Percentiles rank a stretch among this genome's conserved stretches.
These are phyloP conservation scores for Aspergillus costaricaensis DNA, from an alignment of 2,329 filamentous ascomycete genomes.

Conservation along the genomic window DNA sequence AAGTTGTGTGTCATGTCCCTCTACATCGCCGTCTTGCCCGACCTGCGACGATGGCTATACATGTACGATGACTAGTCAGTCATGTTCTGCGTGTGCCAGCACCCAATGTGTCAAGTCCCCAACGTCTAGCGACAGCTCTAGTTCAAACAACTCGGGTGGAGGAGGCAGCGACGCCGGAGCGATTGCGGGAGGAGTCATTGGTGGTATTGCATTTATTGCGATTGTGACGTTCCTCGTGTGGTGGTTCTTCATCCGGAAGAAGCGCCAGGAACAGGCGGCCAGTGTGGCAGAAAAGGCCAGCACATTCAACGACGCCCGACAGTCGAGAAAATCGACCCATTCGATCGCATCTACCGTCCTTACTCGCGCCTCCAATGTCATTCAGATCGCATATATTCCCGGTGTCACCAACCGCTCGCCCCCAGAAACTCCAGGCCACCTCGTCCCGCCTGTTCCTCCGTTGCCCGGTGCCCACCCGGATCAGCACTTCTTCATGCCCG, in stretches of 20 bases:
- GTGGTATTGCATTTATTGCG: slow-evolving; percentile 75
- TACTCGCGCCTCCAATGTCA: slow-evolving; percentile 96
- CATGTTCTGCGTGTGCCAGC: slow-evolving; percentile 62
- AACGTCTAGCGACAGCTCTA: slow-evolving; percentile 32
- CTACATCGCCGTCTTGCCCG: slow-evolving; percentile 59
- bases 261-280: slow-evolving; percentile 58
- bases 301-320: slow-evolving; percentile 55
- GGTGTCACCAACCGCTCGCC: slow-evolving; percentile 91
- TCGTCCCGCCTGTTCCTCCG: slow-evolving; percentile 90
- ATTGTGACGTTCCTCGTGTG: slow-evolving; percentile 77
- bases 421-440: slow-evolving; percentile 74
- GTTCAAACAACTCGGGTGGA: slow-evolving; percentile 19
- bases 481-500: slow-evolving; percentile 90
- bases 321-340: slow-evolving; percentile 76
- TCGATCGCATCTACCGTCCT: slow-evolving; percentile 95
- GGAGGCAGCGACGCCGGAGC: slow-evolving; percentile 71
- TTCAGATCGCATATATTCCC: slow-evolving; percentile 98
- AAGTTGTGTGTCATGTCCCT: slow-evolving; percentile 59
- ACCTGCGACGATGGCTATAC: slow-evolving; percentile 56
- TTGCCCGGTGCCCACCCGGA: slow-evolving; percentile 73
- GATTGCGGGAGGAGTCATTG: slow-evolving; percentile 89
- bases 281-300: slow-evolving; percentile 53
- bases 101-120: slow-evolving; percentile 56
- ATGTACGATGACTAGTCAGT: slow-evolving; percentile 61
- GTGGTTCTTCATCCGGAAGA: slow-evolving; percentile 82